Evolutionary conservation across 257 asterid species (phyloP).

Genomic region (Nicotiana otophora): DNA sequence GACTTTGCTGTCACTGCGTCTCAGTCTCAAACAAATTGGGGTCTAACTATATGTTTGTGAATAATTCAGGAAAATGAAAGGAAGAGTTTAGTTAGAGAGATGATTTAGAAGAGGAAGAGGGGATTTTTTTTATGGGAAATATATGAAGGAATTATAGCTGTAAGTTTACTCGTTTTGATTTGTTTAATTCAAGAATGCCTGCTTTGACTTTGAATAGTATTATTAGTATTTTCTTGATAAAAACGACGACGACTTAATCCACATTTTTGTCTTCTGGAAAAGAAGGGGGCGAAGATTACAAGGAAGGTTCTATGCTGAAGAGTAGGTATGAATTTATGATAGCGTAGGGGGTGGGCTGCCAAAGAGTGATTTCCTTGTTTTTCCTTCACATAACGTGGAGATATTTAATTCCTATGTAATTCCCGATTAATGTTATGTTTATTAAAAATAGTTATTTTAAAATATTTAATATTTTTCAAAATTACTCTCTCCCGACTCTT

Average conservation of each 20-base stretch:
- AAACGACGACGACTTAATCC: conserved; percentile 8
- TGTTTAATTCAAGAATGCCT: background rate
- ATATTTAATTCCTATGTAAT: too few relatives aligned
- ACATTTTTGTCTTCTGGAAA: background rate
- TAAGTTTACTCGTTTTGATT: background rate
- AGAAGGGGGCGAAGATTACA: background rate
- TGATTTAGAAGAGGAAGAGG: background rate
- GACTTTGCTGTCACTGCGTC: background rate
- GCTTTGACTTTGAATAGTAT: background rate
- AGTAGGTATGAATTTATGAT: background rate
- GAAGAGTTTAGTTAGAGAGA: background rate
- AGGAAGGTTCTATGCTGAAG: background rate
- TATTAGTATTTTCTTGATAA: background rate
- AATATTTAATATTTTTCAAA: too few relatives aligned
- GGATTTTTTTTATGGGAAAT: background rate
- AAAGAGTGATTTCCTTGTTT: background rate
- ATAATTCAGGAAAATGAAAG: background rate
- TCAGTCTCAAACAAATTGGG: background rate
- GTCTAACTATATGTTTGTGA: background rate
- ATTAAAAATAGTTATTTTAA: too few relatives aligned
- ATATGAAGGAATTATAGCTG: background rate
- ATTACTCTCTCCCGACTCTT: too few relatives aligned
- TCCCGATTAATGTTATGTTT: too few relatives aligned
- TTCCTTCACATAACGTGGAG: too few relatives aligned
- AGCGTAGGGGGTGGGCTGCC: background rate